Evolutionary conservation across 2,329 filamentous ascomycete genomes (phyloP), one percentile per base, ranked within the genome.

Genomic region (Macroventuria anomochaeta): DNA sequence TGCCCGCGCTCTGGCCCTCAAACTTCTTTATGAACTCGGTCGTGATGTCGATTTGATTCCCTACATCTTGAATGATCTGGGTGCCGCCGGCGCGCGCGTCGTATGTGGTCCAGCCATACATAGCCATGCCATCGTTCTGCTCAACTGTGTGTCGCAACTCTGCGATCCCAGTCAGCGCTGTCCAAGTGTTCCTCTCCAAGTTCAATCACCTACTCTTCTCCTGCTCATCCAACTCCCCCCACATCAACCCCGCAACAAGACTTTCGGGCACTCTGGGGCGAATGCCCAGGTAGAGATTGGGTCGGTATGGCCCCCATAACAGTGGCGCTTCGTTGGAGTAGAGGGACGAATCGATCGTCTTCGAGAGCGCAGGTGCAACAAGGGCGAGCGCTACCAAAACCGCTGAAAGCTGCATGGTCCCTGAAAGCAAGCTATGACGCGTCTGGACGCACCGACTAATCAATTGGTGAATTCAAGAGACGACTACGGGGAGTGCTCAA

Each of bases 41-140:
- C 7, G 89, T 95, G 57, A 97, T 83, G 76, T 97, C 91, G 58
- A 97, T 83, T 46, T 84, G 84, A 76, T 97, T 97, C 36, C 85
- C 87, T 44, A 86, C 85, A 71, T 97, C 95, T 68, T 93, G 90
- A 51, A 97, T 93, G 1, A 88, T 88, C 76, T 97, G 91, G 15
- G 89, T 81, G 41, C 93, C 95, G 55, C 93, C 95, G 46, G 81
- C 87, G 52, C 93, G 83, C 26, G 91, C 86, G 76, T 97, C 93
- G 75, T 96, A 99, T 71, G 95, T 90, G 64, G 96, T 92, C 93
- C 95, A 99, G 57, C 93, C 93, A 74, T 97, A 97, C 41, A 93
- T 93, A 36, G 85, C 88, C 85, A 97, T 96, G 61, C 89, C 89
- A 70, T 95, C 90, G 72, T 93, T 85, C 72, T 97, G 93, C 74